Percentiles rank a stretch among this genome's conserved stretches.
Evolutionary conservation across 2,329 filamentous ascomycete genomes (phyloP).

Genomic region (Aciculosporium take): DNA sequence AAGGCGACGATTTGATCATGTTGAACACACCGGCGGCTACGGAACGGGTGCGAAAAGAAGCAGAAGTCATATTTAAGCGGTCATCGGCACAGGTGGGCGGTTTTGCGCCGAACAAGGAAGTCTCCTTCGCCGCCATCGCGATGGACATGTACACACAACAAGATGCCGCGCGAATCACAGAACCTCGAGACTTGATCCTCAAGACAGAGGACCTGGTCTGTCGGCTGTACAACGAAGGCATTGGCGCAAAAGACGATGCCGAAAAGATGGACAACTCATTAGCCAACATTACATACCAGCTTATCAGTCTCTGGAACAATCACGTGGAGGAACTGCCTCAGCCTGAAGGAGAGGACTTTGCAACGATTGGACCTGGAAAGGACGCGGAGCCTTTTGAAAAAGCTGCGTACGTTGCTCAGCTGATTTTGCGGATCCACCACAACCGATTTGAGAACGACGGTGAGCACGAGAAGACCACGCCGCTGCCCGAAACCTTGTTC

Average conservation of each 20-base stretch:
- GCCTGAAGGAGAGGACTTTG: slow-evolving; percentile 37
- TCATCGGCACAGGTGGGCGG: slow-evolving; percentile 32
- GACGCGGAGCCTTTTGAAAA: slow-evolving; percentile 53
- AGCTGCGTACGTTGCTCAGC: slow-evolving; percentile 61
- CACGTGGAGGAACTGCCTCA: slow-evolving; percentile 34
- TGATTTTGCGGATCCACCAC: slow-evolving; percentile 70
- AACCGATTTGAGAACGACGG: slow-evolving; percentile 29
- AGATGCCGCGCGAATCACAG: slow-evolving; percentile 46
- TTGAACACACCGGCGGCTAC: slow-evolving; percentile 41
- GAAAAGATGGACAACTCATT: slow-evolving; percentile 43
- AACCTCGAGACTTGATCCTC: slow-evolving; percentile 58
- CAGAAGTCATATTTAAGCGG: slow-evolving; percentile 40
- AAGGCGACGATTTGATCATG: slow-evolving; percentile 39
- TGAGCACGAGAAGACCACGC: slow-evolving; percentile 27
- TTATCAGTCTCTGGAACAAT: slow-evolving; percentile 42
- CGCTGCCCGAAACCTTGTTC: slow-evolving; percentile 65
- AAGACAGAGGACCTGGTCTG: slow-evolving; percentile 59
- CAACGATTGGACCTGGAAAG: slow-evolving; percentile 51
- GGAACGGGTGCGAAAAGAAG: slow-evolving; percentile 37
- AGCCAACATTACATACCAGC: slow-evolving; percentile 35
- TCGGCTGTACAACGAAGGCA: slow-evolving; percentile 48
- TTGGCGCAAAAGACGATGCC: slow-evolving; percentile 40
- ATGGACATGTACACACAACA: slow-evolving; percentile 49
- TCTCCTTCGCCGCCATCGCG: slow-evolving; percentile 56
- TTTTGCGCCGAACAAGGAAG: slow-evolving; percentile 35